Percentiles rank a stretch among this genome's conserved stretches.
Conservation (phyloP, 257 asterid species). For the Primulina huaijiensis region DNA sequence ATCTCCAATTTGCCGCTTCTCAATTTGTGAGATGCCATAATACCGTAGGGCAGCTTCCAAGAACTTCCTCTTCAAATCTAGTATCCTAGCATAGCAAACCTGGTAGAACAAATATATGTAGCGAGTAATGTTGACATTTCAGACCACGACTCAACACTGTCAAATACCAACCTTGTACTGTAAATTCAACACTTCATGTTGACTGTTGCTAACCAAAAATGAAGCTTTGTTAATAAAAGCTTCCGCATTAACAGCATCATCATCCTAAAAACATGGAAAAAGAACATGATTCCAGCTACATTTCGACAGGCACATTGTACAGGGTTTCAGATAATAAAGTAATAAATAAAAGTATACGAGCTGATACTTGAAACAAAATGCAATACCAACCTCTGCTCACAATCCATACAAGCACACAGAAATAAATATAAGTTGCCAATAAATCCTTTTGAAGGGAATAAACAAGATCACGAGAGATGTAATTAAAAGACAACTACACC, state of each 20-base stretch:
- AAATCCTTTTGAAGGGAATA: not conserved
- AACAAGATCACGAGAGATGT: not conserved
- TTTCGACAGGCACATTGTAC: constrained; percentile 13
- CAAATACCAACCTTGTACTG: constrained; percentile 70
- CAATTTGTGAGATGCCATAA: constrained; percentile 95
- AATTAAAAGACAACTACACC: not conserved
- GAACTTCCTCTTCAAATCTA: constrained; percentile 95
- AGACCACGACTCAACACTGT: constrained; percentile 8
- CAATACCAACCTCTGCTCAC: constrained; percentile 2
- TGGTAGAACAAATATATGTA: constrained; percentile 25
- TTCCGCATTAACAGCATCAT: constrained; percentile 97
- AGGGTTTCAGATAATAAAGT: constrained; percentile 8
- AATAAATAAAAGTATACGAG: constrained; percentile 6
- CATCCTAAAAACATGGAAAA: constrained; percentile 61
- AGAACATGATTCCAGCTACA: constrained; percentile 18
- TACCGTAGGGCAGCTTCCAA: constrained; percentile 98
- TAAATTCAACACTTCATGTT: constrained; percentile 83
- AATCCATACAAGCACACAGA: not conserved
- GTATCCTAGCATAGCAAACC: constrained; percentile 97
- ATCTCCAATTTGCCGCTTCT: constrained; percentile 91
- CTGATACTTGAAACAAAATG: constrained; percentile 20
- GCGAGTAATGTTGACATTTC: constrained; percentile 7
- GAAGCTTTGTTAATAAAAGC: constrained; percentile 97
- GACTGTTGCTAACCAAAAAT: constrained; percentile 86
- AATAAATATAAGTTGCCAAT: not conserved